These are phyloP conservation scores for Immersiporthe knoxdaviesiana DNA, from an alignment of 2,329 filamentous ascomycete species.

Conservation along the genomic window DNA sequence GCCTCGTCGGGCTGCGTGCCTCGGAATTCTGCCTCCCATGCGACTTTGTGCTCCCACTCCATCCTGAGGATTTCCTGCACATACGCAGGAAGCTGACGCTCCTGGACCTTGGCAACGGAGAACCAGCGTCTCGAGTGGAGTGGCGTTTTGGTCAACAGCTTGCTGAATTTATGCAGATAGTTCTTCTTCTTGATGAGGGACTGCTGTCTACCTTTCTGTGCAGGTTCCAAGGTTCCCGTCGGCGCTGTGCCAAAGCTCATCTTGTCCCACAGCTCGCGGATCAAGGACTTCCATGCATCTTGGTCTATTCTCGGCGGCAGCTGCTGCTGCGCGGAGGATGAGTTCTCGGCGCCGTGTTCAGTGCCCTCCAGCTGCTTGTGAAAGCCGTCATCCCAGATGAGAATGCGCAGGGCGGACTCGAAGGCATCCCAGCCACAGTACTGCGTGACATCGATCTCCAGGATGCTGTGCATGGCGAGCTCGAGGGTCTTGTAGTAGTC, in stretches of 20 bases:
- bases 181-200: neutral
- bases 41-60: slow-evolving; percentile 24
- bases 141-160: slow-evolving; percentile 21
- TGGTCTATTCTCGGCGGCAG: neutral
- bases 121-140: slow-evolving; percentile 27
- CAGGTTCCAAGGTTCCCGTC: neutral
- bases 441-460: slow-evolving; percentile 1
- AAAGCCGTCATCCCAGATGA: slow-evolving; percentile 19
- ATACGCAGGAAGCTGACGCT: neutral
- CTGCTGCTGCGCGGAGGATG: neutral
- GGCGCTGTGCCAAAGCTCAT: slow-evolving; percentile 1
- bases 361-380: neutral
- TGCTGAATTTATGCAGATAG: slow-evolving; percentile 1
- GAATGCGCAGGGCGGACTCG: slow-evolving; percentile 23
- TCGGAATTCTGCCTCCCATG: slow-evolving; percentile 16
- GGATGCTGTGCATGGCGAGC: neutral
- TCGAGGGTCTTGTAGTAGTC: slow-evolving; percentile 21
- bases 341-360: neutral
- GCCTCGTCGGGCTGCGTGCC: neutral
- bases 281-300: neutral
- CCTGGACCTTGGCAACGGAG: neutral
- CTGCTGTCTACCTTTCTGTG: neutral
- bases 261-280: neutral
- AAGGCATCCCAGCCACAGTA: slow-evolving; percentile 28
- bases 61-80: slow-evolving; percentile 17